Percentiles rank a stretch among this genome's conserved stretches.
These are phyloP conservation scores for Podaxis sp. DNA, from an alignment of 768 basidiomycete genomes.

Conservation along the genomic window DNA sequence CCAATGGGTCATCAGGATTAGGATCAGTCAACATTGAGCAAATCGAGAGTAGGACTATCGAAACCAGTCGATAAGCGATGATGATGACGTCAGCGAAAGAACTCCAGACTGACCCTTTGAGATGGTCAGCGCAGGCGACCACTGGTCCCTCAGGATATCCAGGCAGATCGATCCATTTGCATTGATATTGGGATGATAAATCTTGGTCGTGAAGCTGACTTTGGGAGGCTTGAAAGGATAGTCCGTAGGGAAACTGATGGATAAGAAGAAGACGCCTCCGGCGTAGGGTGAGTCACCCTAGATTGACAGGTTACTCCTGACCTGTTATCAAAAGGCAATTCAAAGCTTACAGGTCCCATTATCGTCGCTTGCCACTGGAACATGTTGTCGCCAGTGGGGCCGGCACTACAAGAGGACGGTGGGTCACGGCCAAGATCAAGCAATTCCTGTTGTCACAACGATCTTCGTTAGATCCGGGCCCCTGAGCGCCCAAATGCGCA, in stretches of 20 bases:
- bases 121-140: conserved; percentile 98
- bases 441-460: conserved; percentile 71
- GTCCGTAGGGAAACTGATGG: conserved; percentile 92
- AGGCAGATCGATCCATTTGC: conserved; percentile 98
- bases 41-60: conserved; percentile 88
- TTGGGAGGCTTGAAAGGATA: conserved; percentile 99
- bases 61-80: conserved; percentile 2
- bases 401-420: conserved; percentile 98
- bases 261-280: conserved; percentile 98
- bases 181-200: conserved; percentile 99
- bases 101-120: conserved; percentile 76
- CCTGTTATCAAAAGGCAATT: conserved; percentile 19
- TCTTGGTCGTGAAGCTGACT: conserved; percentile 99
- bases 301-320: conserved; percentile 23
- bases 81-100: conserved; percentile 2
- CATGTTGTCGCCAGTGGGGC: conserved; percentile 96
- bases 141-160: conserved; percentile 98
- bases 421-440: conserved; percentile 99
- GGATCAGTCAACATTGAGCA: conserved; percentile 99
- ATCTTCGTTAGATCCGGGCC: conserved; percentile 14
- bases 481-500: conserved; percentile 14
- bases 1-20: conserved; percentile 98
- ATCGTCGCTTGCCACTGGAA: conserved; percentile 99
- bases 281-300: conserved; percentile 98
- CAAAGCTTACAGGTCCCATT: conserved; percentile 87